Conservation (phyloP, 768 basidiomycete genomes). For the Leucosporidium creatinivorum region DNA sequence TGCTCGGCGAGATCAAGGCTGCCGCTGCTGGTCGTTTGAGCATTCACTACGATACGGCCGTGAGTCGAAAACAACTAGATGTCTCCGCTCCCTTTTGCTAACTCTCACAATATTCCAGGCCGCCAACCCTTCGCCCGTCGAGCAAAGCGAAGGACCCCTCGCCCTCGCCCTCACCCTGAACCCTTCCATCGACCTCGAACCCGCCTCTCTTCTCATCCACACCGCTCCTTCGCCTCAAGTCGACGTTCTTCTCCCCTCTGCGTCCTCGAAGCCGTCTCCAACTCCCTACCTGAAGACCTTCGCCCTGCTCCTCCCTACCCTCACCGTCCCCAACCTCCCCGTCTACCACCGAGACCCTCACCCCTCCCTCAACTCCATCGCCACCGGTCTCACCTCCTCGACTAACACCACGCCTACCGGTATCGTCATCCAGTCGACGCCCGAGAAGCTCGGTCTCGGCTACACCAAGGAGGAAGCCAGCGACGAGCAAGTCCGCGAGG, state of each 20-base stretch:
- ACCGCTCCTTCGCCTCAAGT: conserved; percentile 2
- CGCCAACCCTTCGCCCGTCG: not conserved
- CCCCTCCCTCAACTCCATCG: not conserved
- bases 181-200: not conserved
- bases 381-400: not conserved
- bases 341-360: conserved; percentile 3
- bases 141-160: not conserved
- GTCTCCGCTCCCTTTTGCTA: not conserved
- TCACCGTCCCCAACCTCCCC: not conserved
- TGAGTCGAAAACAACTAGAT: not conserved
- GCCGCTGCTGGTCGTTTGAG: not conserved
- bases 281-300: not conserved
- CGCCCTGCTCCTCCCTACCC: conserved; percentile 1
- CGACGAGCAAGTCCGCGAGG: not conserved
- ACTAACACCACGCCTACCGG: not conserved
- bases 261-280: not conserved
- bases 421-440: not conserved
- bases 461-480: not conserved
- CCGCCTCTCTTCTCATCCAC: not conserved
- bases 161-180: not conserved
- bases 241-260: not conserved
- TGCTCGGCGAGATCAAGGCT: not conserved
- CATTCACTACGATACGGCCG: not conserved
- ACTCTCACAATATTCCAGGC: not conserved
- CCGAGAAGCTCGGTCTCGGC: conserved; percentile 3